Conservation (phyloP, 805 yeast species). For the Candida vaughaniae region DNA sequence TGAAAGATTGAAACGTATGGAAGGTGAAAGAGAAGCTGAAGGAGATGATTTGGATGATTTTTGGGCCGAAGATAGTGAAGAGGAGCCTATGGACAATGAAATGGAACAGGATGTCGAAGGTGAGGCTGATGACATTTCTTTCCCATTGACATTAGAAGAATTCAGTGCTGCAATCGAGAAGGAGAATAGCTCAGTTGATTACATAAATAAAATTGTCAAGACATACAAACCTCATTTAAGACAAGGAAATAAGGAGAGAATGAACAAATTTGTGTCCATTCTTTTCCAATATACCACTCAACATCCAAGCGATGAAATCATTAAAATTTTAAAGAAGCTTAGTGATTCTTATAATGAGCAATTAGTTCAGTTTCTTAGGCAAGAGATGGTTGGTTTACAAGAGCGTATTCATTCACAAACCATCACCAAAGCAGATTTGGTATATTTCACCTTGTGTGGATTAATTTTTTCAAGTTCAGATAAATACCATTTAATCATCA, state of each 20-base stretch:
- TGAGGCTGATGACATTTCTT: slow-evolving; percentile 11
- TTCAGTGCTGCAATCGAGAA: slow-evolving; percentile 20
- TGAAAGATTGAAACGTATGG: slow-evolving; percentile 72
- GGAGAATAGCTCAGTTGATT: slow-evolving; percentile 20
- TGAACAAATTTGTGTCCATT: slow-evolving; percentile 62
- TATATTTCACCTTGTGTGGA: slow-evolving; percentile 72
- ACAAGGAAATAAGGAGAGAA: slow-evolving; percentile 74
- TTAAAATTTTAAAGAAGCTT: slow-evolving; percentile 51
- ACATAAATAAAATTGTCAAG: slow-evolving; percentile 56
- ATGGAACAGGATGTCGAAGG: slow-evolving; percentile 22
- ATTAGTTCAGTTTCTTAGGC: slow-evolving; percentile 63
- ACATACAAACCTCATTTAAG: slow-evolving; percentile 74
- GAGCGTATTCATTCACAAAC: slow-evolving; percentile 35
- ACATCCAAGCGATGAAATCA: slow-evolving; percentile 28
- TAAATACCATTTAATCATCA: slow-evolving; percentile 86
- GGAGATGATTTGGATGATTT: slow-evolving; percentile 71
- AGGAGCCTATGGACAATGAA: slow-evolving; percentile 31
- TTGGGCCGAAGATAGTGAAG: slow-evolving; percentile 52
- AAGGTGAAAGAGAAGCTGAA: slow-evolving; percentile 56
- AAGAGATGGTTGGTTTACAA: slow-evolving; percentile 55
- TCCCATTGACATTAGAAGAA: slow-evolving; percentile 23
- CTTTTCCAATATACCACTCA: slow-evolving; percentile 61
- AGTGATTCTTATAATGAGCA: slow-evolving; percentile 64
- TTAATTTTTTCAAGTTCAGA: slow-evolving; percentile 89
- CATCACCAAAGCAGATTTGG: slow-evolving; percentile 47